A percentile compares a stretch with the other conserved stretches of the same genome.
phyloP scores from a whole-genome alignment of 225 moss, liverwort and hornwort genomes.

The Pleurozium schreberi region DNA sequence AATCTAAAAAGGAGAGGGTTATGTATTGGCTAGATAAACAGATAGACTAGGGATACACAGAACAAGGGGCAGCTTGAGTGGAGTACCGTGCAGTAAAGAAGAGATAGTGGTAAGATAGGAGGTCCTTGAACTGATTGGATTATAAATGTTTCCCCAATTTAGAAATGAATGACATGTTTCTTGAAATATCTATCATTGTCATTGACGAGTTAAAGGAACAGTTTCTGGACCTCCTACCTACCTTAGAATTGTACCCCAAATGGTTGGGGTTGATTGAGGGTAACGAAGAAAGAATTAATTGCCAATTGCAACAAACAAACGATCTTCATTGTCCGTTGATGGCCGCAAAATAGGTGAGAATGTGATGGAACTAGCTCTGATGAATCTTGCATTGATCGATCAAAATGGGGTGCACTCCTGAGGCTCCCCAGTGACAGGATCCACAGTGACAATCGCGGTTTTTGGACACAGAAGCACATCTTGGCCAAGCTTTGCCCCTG shows the following conservation, averaged over 20 bases:
- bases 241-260: neutral
- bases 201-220: no score
- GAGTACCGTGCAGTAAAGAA: no score
- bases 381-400: neutral
- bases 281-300: neutral
- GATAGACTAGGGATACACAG: neutral
- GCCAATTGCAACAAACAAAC: no score
- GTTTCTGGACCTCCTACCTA: no score
- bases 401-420: slow-evolving; percentile 51
- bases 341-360: neutral
- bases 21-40: no score
- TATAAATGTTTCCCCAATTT: no score
- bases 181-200: no score
- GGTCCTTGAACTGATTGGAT: no score
- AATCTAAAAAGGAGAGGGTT: neutral
- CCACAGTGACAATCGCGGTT: slow-evolving; percentile 44
- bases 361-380: neutral
- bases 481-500: slow-evolving; percentile 79
- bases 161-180: no score
- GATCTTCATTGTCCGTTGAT: neutral
- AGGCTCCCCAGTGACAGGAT: slow-evolving; percentile 70
- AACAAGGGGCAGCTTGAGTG: neutral
- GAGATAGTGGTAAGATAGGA: no score
- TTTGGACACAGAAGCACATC: slow-evolving; percentile 61
- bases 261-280: neutral